A percentile compares a stretch with the other conserved stretches of the same genome.
These are phyloP conservation scores for Henningerozyma blattae DNA, from an alignment of 805 yeast species.

Conservation along the genomic window DNA sequence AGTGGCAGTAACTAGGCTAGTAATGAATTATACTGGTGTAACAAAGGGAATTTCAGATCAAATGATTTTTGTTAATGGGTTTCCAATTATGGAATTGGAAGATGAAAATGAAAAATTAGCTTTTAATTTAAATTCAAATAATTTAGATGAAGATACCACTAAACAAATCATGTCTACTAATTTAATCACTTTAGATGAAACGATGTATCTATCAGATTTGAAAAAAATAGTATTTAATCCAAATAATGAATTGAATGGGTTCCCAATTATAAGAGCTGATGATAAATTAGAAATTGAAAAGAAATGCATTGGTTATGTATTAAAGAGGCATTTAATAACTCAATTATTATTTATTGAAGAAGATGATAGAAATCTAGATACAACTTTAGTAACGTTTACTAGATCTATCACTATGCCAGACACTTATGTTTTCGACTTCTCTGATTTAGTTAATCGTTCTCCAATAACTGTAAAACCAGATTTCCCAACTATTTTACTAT, in stretches of 20 bases:
- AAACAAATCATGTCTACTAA: constrained; percentile 51
- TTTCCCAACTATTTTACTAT: constrained; percentile 46
- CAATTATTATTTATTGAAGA: constrained; percentile 8
- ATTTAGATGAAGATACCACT: constrained; percentile 33
- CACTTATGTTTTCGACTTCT: constrained; percentile 4
- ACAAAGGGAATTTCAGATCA: constrained; percentile 88
- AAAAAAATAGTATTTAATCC: constrained; percentile 15
- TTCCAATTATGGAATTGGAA: constrained; percentile 61
- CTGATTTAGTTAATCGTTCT: constrained; percentile 31
- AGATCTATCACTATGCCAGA: neutral
- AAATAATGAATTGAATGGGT: constrained; percentile 29
- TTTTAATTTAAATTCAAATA: constrained; percentile 20
- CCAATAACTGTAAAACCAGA: constrained; percentile 48
- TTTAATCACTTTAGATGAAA: constrained; percentile 15
- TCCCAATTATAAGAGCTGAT: constrained; percentile 39
- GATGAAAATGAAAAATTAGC: constrained; percentile 55
- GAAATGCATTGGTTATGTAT: constrained; percentile 29
- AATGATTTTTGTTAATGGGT: constrained; percentile 79
- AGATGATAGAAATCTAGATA: neutral
- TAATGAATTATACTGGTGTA: constrained; percentile 65
- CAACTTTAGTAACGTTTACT: neutral
- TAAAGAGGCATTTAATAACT: constrained; percentile 16
- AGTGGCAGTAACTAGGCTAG: constrained; percentile 73
- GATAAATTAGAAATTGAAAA: constrained; percentile 23
- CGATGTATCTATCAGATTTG: constrained; percentile 16